Conservation (phyloP, 371 early-diverging fungal genomes). For the Fennellomyces sp. region DNA sequence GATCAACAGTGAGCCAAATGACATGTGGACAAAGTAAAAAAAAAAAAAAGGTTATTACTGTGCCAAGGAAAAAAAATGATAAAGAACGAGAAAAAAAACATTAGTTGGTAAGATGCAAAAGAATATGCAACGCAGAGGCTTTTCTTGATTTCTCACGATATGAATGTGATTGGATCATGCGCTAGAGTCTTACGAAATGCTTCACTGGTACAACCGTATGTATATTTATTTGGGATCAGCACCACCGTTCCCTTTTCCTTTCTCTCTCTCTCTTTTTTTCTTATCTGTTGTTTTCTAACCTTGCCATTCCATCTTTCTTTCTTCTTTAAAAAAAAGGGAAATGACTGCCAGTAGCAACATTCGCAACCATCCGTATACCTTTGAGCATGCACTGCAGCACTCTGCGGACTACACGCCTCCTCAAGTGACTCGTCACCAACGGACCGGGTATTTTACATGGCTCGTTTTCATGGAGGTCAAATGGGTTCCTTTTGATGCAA, state of each 20-base stretch:
- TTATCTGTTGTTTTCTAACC: not conserved
- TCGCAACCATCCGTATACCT: slow-evolving; percentile 41
- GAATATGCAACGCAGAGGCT: too few relatives aligned
- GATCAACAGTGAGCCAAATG: not conserved
- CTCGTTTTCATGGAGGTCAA: slow-evolving; percentile 45
- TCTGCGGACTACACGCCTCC: slow-evolving; percentile 26
- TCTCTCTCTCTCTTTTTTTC: slow-evolving; percentile 12
- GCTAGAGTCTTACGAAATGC: slow-evolving; percentile 2
- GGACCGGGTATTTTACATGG: slow-evolving; percentile 41
- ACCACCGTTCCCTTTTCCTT: slow-evolving; percentile 7
- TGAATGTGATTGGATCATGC: slow-evolving; percentile 29
- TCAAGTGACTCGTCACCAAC: slow-evolving; percentile 14
- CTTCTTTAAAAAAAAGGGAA: not conserved
- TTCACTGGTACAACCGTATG: slow-evolving; percentile 6
- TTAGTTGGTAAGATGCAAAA: not conserved
- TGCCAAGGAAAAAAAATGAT: not conserved
- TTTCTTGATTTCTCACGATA: slow-evolving; percentile 26
- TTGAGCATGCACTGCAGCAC: slow-evolving; percentile 39
- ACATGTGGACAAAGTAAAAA: not conserved
- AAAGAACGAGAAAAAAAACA: not conserved
- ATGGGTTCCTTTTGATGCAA: slow-evolving; percentile 49
- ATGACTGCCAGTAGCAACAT: slow-evolving; percentile 19
- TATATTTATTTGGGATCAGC: not conserved
- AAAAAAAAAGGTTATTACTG: not conserved
- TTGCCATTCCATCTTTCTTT: not conserved